These are phyloP conservation scores for Stevia rebaudiana DNA, from an alignment of 140 eudicot genomes.

Conservation along the genomic window DNA sequence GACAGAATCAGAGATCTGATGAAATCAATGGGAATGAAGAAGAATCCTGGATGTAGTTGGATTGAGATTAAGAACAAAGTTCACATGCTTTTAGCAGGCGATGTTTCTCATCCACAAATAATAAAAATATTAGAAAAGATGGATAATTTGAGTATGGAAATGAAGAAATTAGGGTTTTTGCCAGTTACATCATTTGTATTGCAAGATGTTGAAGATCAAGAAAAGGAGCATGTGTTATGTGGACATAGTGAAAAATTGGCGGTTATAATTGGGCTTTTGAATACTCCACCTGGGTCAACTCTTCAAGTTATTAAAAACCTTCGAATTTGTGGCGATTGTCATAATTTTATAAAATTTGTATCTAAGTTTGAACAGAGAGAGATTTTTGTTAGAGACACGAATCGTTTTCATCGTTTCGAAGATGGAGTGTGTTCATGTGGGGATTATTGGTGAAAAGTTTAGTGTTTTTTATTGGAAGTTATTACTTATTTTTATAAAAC, in stretches of 20 bases:
- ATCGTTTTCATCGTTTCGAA: constrained; percentile 82
- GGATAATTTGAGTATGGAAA: constrained; percentile 43
- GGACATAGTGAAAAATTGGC: constrained; percentile 95
- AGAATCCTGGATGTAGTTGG: constrained; percentile 98
- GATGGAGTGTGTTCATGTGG: constrained; percentile 84
- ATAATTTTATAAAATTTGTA: constrained; percentile 64
- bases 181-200: constrained; percentile 62
- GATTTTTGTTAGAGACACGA: constrained; percentile 76
- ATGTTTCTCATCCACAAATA: constrained; percentile 73
- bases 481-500: too few species aligned
- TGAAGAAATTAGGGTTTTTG: constrained; percentile 60
- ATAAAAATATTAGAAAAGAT: constrained; percentile 47
- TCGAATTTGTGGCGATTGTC: constrained; percentile 93
- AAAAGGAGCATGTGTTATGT: constrained; percentile 81
- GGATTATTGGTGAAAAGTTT: constrained; percentile 59
- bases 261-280: constrained; percentile 76
- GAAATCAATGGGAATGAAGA: constrained; percentile 74
- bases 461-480: too few species aligned
- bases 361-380: constrained; percentile 65
- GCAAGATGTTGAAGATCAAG: constrained; percentile 98
- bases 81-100: constrained; percentile 88
- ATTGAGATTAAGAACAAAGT: constrained; percentile 83
- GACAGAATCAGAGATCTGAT: constrained; percentile 60
- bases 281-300: constrained; percentile 56
- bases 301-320: constrained; percentile 83